These are phyloP conservation scores for Leccinum subgranulosum DNA, from an alignment of 768 basidiomycete species.

Conservation along the genomic window DNA sequence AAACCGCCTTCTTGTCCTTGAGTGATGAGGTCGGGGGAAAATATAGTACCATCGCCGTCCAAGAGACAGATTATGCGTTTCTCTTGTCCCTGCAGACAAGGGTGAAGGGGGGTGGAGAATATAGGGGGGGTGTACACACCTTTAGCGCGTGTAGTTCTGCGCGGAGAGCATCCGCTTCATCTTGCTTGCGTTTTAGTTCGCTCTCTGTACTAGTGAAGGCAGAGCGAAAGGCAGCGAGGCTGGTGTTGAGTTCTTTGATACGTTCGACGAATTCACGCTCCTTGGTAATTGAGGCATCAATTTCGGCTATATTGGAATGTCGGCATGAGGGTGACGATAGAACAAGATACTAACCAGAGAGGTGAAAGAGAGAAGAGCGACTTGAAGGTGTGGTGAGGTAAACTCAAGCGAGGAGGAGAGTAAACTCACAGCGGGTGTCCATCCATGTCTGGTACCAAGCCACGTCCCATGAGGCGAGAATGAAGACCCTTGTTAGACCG, in stretches of 20 bases:
- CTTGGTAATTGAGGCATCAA: slow-evolving; percentile 23
- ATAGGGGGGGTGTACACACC: slow-evolving; percentile 8
- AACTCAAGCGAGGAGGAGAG: too few species aligned
- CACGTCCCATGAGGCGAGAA: neutral
- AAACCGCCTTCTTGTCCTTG: slow-evolving; percentile 59
- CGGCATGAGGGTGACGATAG: neutral
- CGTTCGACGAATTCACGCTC: slow-evolving; percentile 20
- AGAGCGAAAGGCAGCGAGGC: slow-evolving; percentile 20
- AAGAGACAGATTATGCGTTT: slow-evolving; percentile 45
- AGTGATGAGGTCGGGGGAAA: slow-evolving; percentile 48
- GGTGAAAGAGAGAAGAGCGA: neutral
- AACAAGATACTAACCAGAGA: slow-evolving; percentile 5
- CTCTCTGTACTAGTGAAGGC: slow-evolving; percentile 26
- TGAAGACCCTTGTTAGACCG: neutral
- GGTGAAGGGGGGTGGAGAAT: neutral
- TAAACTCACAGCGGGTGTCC: slow-evolving; percentile 14
- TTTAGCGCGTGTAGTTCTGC: slow-evolving; percentile 29
- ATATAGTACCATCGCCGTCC: slow-evolving; percentile 66
- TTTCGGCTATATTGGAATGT: slow-evolving; percentile 24
- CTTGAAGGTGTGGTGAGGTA: neutral
- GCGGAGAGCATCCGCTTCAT: slow-evolving; percentile 11
- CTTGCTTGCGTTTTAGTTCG: slow-evolving; percentile 14
- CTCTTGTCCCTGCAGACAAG: slow-evolving; percentile 22
- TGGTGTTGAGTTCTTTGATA: slow-evolving; percentile 26
- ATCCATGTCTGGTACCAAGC: slow-evolving; percentile 11